Evolutionary conservation across 257 asterid species (phyloP).

Genomic region (Verbascum thapsus): DNA sequence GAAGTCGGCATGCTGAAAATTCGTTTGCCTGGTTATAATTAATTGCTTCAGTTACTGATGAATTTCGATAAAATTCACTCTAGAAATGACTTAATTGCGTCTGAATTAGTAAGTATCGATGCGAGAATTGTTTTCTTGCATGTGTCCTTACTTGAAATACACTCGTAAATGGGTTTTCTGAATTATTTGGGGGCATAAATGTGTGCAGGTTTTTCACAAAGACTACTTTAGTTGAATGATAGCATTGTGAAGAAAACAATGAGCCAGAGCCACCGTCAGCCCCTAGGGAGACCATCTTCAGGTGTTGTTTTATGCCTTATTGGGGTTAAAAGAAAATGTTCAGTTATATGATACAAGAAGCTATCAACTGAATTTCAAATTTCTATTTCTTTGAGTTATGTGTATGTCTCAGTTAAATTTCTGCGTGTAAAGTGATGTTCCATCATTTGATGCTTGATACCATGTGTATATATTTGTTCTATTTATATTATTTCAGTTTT

Average conservation of each 20-base stretch:
- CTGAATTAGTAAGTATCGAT: neutral
- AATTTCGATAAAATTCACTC: neutral
- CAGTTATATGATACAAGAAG: neutral
- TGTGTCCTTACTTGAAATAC: neutral
- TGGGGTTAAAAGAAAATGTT: constrained; percentile 7
- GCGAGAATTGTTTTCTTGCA: neutral
- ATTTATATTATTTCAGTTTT: neutral
- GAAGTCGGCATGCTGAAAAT: constrained; percentile 5
- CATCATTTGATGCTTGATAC: neutral
- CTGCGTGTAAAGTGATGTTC: constrained; percentile 6
- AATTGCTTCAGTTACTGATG: constrained; percentile 6
- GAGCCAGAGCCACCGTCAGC: constrained; percentile 62
- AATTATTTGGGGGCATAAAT: constrained; percentile 13
- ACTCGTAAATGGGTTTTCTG: neutral
- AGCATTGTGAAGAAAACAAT: constrained; percentile 56
- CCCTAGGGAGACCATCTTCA: constrained; percentile 63
- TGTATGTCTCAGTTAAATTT: neutral
- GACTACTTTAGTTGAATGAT: constrained; percentile 43
- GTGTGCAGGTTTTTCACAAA: constrained; percentile 31
- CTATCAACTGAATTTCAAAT: neutral
- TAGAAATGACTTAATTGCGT: neutral
- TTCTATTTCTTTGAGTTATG: neutral
- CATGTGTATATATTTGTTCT: constrained; percentile 2
- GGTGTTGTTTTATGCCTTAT: constrained; percentile 39
- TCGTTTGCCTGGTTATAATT: constrained; percentile 2